A percentile compares a stretch with the other conserved stretches of the same genome.
These are phyloP conservation scores for Xylariaceae sp. DNA, from an alignment of 2,329 filamentous ascomycete genomes.

Conservation along the genomic window DNA sequence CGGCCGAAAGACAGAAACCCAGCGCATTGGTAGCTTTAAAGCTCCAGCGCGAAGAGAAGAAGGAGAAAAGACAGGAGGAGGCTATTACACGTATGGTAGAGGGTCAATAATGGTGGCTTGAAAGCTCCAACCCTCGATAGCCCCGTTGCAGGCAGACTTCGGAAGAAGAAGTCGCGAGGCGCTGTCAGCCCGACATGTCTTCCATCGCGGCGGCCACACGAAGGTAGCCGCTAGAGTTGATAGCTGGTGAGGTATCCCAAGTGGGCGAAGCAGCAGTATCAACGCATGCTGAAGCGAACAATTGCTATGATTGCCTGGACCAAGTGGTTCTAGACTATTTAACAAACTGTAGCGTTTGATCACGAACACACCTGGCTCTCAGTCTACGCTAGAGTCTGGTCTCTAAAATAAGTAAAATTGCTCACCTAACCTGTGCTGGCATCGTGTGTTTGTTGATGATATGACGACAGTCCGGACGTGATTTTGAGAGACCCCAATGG, in stretches of 20 bases:
- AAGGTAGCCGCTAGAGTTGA: conserved; percentile 6
- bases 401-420: neutral
- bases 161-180: too few relatives aligned
- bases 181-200: neutral
- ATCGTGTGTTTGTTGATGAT: too few relatives aligned
- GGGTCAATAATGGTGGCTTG: conserved; percentile 49
- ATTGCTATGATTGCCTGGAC: conserved; percentile 11
- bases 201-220: conserved; percentile 2
- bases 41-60: conserved; percentile 53
- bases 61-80: conserved; percentile 26
- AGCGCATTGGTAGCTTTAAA: conserved; percentile 64
- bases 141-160: conserved; percentile 9
- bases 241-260: conserved; percentile 17
- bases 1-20: conserved; percentile 32
- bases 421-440: neutral
- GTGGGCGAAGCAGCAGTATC: conserved; percentile 19
- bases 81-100: conserved; percentile 31
- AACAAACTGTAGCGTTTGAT: neutral
- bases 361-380: neutral
- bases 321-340: conserved; percentile 21
- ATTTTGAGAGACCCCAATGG: too few relatives aligned
- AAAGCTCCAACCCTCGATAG: conserved; percentile 46
- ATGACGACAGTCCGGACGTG: too few relatives aligned
- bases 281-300: conserved; percentile 14
- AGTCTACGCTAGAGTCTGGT: neutral